phyloP scores from a whole-genome alignment of 2,329 filamentous ascomycete species.

The Aspergillus neotritici region DNA sequence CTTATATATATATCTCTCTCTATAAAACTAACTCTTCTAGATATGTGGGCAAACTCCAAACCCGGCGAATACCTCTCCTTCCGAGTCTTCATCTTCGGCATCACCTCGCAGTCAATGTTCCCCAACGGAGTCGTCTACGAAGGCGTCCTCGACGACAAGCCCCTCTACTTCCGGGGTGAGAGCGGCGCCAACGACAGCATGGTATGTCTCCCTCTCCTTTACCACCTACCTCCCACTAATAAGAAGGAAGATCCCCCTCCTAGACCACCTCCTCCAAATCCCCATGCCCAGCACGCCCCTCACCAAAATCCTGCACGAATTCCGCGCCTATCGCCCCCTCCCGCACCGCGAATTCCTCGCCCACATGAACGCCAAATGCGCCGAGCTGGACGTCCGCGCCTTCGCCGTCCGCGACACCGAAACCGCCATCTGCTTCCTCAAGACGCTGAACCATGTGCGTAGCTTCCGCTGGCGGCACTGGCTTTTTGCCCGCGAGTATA shows the following conservation, averaged over 20 bases:
- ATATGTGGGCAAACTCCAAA: conserved; percentile 86
- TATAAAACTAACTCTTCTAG: conserved; percentile 28
- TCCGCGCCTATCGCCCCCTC: conserved; percentile 79
- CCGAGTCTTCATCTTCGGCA: conserved; percentile 95
- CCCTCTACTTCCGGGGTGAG: conserved; percentile 81
- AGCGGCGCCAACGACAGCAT: conserved; percentile 93
- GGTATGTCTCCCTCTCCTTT: conserved; percentile 38
- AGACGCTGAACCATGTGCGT: conserved; percentile 43
- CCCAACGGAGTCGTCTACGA: conserved; percentile 86
- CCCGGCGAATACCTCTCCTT: conserved; percentile 81
- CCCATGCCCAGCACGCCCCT: conserved; percentile 84
- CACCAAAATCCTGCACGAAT: conserved; percentile 81
- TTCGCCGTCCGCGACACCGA: conserved; percentile 36
- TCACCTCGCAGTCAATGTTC: conserved; percentile 91
- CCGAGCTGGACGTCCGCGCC: conserved; percentile 41
- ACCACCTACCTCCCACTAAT: background rate
- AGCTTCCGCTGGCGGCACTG: conserved; percentile 48
- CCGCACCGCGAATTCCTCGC: conserved; percentile 83
- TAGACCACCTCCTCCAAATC: conserved; percentile 81
- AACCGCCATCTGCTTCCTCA: conserved; percentile 41
- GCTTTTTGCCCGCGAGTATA: conserved; percentile 46
- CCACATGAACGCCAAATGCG: conserved; percentile 55
- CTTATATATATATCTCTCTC: background rate
- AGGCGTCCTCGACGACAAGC: conserved; percentile 65
- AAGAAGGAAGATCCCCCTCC: conserved; percentile 61